These are phyloP conservation scores for Quercus gilva DNA, from an alignment of 306 rosid genomes.

Conservation along the genomic window DNA sequence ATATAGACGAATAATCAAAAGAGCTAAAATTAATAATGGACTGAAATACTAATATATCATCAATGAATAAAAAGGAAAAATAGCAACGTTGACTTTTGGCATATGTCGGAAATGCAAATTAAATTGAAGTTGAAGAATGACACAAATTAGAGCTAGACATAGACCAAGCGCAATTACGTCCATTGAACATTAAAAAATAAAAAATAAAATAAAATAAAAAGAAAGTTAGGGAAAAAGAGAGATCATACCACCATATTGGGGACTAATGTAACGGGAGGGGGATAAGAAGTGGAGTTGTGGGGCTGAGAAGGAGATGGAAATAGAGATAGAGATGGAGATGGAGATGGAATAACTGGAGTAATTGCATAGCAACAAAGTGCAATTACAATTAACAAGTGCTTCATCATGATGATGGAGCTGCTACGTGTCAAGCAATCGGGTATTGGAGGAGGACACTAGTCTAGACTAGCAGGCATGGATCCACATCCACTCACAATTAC, in stretches of 20 bases:
- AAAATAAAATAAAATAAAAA: too few relatives aligned
- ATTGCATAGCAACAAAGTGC: conserved; percentile 6
- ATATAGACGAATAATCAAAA: not conserved
- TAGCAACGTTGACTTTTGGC: not conserved
- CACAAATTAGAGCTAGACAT: too few relatives aligned
- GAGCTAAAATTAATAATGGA: not conserved
- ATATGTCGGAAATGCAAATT: not conserved
- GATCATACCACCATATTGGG: conserved; percentile 24
- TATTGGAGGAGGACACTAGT: conserved; percentile 27
- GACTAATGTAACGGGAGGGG: not conserved
- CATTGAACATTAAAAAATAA: not conserved
- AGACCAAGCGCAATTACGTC: too few relatives aligned
- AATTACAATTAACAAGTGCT: not conserved
- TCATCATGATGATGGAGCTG: not conserved
- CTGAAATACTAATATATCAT: not conserved
- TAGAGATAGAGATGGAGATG: too few relatives aligned
- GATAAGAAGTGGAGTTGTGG: not conserved
- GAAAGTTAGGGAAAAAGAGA: too few relatives aligned
- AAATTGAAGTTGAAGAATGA: too few relatives aligned
- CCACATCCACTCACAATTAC: too few relatives aligned
- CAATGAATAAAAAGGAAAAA: not conserved
- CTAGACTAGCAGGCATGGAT: conserved; percentile 24
- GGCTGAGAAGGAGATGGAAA: conserved; percentile 5
- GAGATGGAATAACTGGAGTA: not conserved
- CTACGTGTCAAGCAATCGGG: conserved; percentile 18